Base-by-base conservation (phyloP, 2,329 filamentous ascomycete genomes). In the Acrocalymma vagum region DNA sequence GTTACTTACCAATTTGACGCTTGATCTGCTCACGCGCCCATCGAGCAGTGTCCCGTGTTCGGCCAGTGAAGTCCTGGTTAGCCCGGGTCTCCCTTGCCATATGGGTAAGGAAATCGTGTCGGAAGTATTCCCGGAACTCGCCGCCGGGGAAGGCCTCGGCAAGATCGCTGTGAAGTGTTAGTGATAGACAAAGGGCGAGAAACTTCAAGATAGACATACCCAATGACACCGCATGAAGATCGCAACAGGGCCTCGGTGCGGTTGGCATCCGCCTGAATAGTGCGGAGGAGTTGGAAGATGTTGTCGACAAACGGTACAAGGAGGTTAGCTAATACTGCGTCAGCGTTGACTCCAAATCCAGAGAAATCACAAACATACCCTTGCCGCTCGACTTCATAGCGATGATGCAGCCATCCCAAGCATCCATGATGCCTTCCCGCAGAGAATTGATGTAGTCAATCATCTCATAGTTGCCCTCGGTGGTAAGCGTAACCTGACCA, bases 11-110 rank as follows among this genome's bases (percentile, higher is more conserved):
- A 36, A 85, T 74, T 73, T 99, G 94, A 61, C 90, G 88, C 81
- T 96, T 97, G 70, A 97, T 92, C 71, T 96, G 91, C 74, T 97
- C 94, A 47, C 93, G 87, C 51, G 94, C 92, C 94, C 94, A 99
- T 61, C 93, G 88, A 66, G 94, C 94, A 30, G 94, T 97, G 55
- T 96, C 90, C 54, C 94, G 86, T 3, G 94, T 99, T 51, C 92
- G 88, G 18, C 82, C 65, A 58, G 85, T 81, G 76, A 89, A 96
- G 30, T 97, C 92, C 58, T 89, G 86, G 78, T 94, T 96, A 44
- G 84, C 82, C 63, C 92, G 88, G 30, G 90, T 93, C 71, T 97
- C 92, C 74, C 93, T 92, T 64, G 96, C 92, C 78, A 99, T 87
- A 18, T 79, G 75, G 17, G 86, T 92, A 43, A 99, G 76, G 90